Conservation (phyloP, 306 rosid genomes). For the Gastrolobium bilobum region DNA sequence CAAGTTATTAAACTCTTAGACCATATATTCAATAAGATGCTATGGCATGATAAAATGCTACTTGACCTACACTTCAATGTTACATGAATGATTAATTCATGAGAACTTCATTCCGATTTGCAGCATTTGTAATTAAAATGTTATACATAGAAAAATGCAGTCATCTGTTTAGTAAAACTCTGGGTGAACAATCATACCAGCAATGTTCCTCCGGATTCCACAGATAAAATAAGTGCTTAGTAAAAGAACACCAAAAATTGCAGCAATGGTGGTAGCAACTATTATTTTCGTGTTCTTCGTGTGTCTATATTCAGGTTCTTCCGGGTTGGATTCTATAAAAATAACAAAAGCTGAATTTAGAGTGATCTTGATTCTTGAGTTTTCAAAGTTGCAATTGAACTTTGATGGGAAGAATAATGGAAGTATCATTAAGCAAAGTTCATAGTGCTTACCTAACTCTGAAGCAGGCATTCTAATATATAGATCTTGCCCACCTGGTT, state of each 20-base stretch:
- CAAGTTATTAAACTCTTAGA: not conserved
- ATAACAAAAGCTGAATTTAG: not conserved
- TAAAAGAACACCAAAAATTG: not conserved
- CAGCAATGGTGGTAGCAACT: not conserved
- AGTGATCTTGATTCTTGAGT: not conserved
- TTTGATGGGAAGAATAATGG: not conserved
- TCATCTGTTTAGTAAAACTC: no score
- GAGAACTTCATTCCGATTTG: not conserved
- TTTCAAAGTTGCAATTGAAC: not conserved
- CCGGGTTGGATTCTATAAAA: not conserved
- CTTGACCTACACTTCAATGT: not conserved
- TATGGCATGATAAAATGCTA: not conserved
- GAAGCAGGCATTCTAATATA: slow-evolving; percentile 47
- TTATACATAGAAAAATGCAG: no score
- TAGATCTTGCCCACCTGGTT: slow-evolving; percentile 33
- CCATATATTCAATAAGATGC: not conserved
- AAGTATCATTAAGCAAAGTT: not conserved
- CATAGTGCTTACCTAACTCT: slow-evolving; percentile 16
- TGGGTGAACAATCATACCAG: not conserved
- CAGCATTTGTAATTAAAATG: not conserved
- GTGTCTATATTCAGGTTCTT: not conserved
- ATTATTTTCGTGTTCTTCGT: not conserved
- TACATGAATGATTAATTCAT: not conserved
- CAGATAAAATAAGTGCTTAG: not conserved
- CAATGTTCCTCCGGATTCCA: not conserved